phyloP scores from a whole-genome alignment of 495 filamentous ascomycete species.

The Articulospora tetracladia region DNA sequence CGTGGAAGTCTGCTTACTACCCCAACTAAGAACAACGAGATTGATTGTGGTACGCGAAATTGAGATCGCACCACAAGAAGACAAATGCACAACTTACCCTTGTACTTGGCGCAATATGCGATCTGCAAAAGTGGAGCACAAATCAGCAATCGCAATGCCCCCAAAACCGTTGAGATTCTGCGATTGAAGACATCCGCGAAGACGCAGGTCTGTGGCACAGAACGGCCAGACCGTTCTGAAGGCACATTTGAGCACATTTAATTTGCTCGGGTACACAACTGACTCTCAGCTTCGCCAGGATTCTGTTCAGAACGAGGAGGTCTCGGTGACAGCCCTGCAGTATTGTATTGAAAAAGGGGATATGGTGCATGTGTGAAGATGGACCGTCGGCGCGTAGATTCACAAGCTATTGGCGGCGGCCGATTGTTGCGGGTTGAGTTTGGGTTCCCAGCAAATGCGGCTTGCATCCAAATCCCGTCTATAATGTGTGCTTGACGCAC shows the following conservation, averaged over 20 bases:
- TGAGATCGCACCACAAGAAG: not conserved
- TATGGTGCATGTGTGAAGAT: not conserved
- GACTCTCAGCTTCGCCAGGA: not conserved
- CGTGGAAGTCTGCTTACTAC: not conserved
- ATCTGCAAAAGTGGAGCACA: not conserved
- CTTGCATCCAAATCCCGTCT: not conserved
- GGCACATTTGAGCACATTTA: not conserved
- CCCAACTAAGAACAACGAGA: not conserved
- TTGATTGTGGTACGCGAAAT: not conserved
- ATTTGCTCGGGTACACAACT: not conserved
- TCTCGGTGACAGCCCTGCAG: not conserved
- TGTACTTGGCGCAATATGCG: not conserved
- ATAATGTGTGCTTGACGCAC: not conserved
- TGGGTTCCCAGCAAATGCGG: not conserved
- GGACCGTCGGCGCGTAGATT: not conserved
- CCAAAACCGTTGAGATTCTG: not conserved
- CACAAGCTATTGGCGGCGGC: not conserved
- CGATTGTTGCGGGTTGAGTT: not conserved
- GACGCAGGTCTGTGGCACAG: not conserved
- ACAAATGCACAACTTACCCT: not conserved
- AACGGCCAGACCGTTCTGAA: not conserved
- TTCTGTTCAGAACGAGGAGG: not conserved
- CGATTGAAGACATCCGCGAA: not conserved
- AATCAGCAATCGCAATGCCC: not conserved
- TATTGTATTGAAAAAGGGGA: not conserved